phyloP scores from a whole-genome alignment of 1,284 basidiomycete genomes.

The Ganoderma sinense region DNA sequence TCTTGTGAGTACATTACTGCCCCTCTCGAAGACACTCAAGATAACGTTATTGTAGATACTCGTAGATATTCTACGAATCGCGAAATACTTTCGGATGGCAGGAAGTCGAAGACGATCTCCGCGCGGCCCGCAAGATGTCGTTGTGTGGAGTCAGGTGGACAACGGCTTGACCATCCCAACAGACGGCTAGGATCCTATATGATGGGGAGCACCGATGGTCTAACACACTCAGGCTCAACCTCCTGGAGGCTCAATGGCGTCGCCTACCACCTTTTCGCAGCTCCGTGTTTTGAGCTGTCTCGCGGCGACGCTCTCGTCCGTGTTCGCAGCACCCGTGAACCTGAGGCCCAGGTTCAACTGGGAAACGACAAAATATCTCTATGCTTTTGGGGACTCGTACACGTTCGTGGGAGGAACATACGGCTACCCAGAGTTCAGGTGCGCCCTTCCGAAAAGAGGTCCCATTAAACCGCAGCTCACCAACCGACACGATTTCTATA shows the following conservation, averaged over 20 bases:
- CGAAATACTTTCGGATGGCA: background rate
- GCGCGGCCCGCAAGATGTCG: background rate
- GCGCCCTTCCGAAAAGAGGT: background rate
- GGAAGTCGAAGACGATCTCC: background rate
- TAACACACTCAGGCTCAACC: background rate
- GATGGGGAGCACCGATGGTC: background rate
- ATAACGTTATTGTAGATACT: background rate
- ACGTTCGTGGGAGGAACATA: constrained; percentile 59
- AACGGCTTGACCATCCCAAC: background rate
- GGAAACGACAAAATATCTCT: constrained; percentile 50
- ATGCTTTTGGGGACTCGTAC: constrained; percentile 64
- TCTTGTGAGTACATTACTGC: background rate
- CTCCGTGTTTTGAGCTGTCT: background rate
- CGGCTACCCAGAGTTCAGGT: constrained; percentile 59
- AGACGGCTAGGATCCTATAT: background rate
- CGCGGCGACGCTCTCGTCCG: background rate
- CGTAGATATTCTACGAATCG: background rate
- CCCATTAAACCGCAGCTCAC: background rate
- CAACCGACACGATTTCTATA: too few relatives aligned
- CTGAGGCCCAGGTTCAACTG: constrained; percentile 43
- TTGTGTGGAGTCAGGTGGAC: background rate
- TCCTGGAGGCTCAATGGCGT: background rate
- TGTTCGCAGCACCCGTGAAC: background rate
- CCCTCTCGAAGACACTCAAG: background rate
- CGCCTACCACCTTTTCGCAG: background rate